A percentile compares a stretch with the other conserved stretches of the same genome.
These are phyloP conservation scores for Metrosideros polymorpha DNA, from an alignment of 441 rosid genomes.

Conservation along the genomic window DNA sequence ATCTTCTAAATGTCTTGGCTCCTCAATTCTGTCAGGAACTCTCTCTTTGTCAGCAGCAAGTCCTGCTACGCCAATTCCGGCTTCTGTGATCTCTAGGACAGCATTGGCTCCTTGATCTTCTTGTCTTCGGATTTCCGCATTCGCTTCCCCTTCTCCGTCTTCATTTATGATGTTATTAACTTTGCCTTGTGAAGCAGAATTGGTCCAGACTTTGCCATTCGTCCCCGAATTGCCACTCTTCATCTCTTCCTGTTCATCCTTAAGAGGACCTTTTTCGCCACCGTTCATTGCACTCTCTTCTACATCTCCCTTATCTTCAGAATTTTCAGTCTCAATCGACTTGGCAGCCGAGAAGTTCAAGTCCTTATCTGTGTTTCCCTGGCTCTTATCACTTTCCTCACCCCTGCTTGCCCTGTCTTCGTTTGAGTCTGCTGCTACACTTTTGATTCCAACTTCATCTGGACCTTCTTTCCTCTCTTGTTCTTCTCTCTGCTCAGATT, in stretches of 20 bases:
- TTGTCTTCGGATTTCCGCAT: not conserved
- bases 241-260: not conserved
- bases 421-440: not conserved
- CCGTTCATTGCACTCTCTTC: not conserved
- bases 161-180: not conserved
- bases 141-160: not conserved
- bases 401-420: not conserved
- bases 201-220: not conserved
- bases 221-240: not conserved
- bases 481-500: not conserved
- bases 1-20: not conserved
- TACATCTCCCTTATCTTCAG: not conserved
- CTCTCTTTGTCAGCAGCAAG: not conserved
- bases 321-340: not conserved
- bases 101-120: slow-evolving; percentile 8
- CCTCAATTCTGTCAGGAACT: not conserved
- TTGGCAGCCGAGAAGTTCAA: not conserved
- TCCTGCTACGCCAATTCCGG: not conserved
- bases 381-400: not conserved
- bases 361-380: not conserved
- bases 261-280: not conserved
- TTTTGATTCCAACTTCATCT: not conserved
- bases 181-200: not conserved
- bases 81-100: not conserved
- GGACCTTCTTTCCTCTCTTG: not conserved